Conservation (phyloP, 2,329 filamentous ascomycete genomes). For the Xylaria sp. region DNA sequence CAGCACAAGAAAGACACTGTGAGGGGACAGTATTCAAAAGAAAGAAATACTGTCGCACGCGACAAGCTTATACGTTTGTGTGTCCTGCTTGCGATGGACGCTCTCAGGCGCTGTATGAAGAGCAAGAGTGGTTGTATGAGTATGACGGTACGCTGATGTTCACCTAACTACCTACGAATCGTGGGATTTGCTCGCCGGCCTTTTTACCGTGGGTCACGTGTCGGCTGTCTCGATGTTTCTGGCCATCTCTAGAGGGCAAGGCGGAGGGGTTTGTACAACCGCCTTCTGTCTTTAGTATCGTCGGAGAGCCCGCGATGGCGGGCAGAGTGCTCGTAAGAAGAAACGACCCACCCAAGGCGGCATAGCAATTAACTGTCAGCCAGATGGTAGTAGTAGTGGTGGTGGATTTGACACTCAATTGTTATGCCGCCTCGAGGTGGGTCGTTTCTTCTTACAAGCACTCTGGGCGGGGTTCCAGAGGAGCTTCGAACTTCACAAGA, state of each 20-base stretch:
- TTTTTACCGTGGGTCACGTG: background rate
- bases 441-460: too few relatives aligned
- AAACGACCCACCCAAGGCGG: too few relatives aligned
- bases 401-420: too few relatives aligned
- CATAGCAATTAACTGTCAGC: too few relatives aligned
- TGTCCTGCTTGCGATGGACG: background rate
- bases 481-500: slow-evolving; percentile 1
- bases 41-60: slow-evolving; percentile 26
- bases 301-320: slow-evolving; percentile 11
- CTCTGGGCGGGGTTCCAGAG: slow-evolving; percentile 17
- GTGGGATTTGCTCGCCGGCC: too few relatives aligned
- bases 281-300: slow-evolving; percentile 10
- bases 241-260: background rate
- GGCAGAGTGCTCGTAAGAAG: too few relatives aligned
- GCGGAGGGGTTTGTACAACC: background rate
- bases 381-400: too few relatives aligned
- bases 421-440: too few relatives aligned
- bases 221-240: background rate
- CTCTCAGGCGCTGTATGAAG: background rate
- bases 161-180: background rate
- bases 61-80: slow-evolving; percentile 21
- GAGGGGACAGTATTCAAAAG: slow-evolving; percentile 42
- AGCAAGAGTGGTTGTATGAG: background rate
- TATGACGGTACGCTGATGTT: slow-evolving; percentile 17
- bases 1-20: slow-evolving; percentile 46